Evolutionary conservation across 805 yeast genomes (phyloP), one percentile per base, ranked within the genome.

Genomic region (Myxozyma monticola): DNA sequence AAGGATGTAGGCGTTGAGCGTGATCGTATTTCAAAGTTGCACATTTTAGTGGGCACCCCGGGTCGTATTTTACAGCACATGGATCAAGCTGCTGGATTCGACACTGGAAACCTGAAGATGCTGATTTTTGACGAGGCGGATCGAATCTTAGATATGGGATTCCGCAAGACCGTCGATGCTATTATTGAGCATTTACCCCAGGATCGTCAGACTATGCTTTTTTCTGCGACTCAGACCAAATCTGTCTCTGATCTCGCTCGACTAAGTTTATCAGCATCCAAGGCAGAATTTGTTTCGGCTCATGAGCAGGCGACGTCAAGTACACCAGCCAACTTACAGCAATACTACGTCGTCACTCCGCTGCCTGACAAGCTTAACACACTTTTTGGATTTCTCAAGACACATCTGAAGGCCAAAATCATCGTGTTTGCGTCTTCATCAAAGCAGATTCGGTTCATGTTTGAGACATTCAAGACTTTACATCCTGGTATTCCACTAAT

Each of bases 401-500:
- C 93, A 2, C 97, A 89, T 69, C 71, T 88, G 54, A 87, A 88
- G 61, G 67, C 76, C 55, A 89, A 89, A 65, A 83, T 88, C 44
- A 72, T 89, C 44, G 96, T 89, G 9, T 89, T 89, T 63, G 79
- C 84, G 57, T 83, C 95, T 4, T 85, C 96, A 17, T 85, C 95
- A 6, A 89, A 88, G 65, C 96, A 89, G 66, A 96, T 90, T 1
- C 91, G 93, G 62, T 89, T 79, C 66, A 86, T 88, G 21, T 90
- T 85, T 65, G 97, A 89, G 65, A 75, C 90, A 0, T 88, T 89
- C 70, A 73, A 96, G 59, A 84, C 86, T 35, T 31, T 53, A 15
- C 96, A 87, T 67, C 96, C 97, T 1, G 97, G 97, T 68, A 85
- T 90, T 26, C 99, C 99, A 29, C 98, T 93, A 14, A 77, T 93